Evolutionary conservation across 345 rosid genomes (phyloP), one percentile per base, ranked within the genome.

Genomic region (Arabidopsis suecica): DNA sequence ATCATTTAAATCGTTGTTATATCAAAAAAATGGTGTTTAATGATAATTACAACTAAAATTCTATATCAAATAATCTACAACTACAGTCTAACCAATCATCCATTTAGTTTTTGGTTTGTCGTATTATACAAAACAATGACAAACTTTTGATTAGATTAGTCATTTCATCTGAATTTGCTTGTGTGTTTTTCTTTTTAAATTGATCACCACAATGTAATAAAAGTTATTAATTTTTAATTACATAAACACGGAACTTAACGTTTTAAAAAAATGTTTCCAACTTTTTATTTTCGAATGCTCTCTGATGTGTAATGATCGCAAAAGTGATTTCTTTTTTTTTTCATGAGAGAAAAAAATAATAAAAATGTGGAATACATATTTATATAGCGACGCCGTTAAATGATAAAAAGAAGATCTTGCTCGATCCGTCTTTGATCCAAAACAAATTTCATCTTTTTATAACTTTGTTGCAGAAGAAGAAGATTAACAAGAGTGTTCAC

Each of bases 251-350:
- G 13, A 41, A 11, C 45, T 41, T 47, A 16, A 42, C 1, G 16
- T 12, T 42, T 42, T 13, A 4, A 40, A 1, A 50, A 22, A 51
- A 23, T 1, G 34, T 12, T 53, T 8, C 0, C 25, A 25, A 53
- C 34, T 53, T 50, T 23, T 6, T 25, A 22, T 23, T 23, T 23
- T 6, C 7, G 16, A 54, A 54, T 54, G 36, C 58, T 25, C 36
- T 54, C 9, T 55, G 60, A 55, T 13, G 49, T 30, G 47, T 60
- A 20, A 61, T 23, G 14, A 56, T 56, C 61, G 13, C 40, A 32
- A n/a, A 23, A 23, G 25, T 0, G 25, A 23, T 1, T 11, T 32
- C n/a, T 6, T 7, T 7, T 14, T 56, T 5, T 56, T 32, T 10
- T 23, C 14, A 51, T 4, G 2, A n/a, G n/a, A 30, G 7, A 25